A percentile compares a stretch with the other conserved stretches of the same genome.
phyloP scores from a whole-genome alignment of 805 yeast genomes.

The Candida peoriensis region DNA sequence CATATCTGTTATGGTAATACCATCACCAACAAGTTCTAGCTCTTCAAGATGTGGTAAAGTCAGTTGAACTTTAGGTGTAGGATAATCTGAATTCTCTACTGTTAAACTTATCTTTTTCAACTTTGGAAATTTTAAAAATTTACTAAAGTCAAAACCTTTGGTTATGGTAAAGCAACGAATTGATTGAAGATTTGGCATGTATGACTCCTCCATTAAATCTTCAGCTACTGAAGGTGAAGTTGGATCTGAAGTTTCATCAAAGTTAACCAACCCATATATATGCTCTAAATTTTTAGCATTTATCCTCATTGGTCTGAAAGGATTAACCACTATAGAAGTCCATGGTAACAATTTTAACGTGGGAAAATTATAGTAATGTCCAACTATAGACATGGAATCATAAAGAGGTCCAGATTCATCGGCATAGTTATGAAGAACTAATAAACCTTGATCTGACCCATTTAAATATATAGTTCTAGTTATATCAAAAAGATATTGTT shows the following conservation, averaged over 20 bases:
- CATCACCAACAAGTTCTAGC: constrained; percentile 1
- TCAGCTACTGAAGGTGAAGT: neutral
- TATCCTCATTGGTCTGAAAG: neutral
- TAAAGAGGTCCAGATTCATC: neutral
- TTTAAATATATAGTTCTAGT: constrained; percentile 5
- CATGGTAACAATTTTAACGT: constrained; percentile 1
- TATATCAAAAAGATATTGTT: constrained; percentile 2
- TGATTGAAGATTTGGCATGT: neutral
- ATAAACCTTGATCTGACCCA: constrained; percentile 5
- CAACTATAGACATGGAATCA: constrained; percentile 1
- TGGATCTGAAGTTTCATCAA: constrained; percentile 2
- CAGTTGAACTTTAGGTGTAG: neutral
- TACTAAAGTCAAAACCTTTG: constrained; percentile 1
- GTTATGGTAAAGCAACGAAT: constrained; percentile 1
- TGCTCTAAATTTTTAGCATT: neutral
- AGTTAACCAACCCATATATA: constrained; percentile 1
- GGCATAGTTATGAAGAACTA: constrained; percentile 1
- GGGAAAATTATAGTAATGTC: neutral
- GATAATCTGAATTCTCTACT: neutral
- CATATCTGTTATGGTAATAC: constrained; percentile 1
- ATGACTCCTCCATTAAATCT: neutral
- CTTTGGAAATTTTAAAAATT: neutral
- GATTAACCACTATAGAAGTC: constrained; percentile 3
- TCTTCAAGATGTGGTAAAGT: neutral
- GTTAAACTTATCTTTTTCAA: constrained; percentile 1